Base-by-base conservation (phyloP, 1,284 basidiomycete species). In the Moniliophthora roreri region DNA sequence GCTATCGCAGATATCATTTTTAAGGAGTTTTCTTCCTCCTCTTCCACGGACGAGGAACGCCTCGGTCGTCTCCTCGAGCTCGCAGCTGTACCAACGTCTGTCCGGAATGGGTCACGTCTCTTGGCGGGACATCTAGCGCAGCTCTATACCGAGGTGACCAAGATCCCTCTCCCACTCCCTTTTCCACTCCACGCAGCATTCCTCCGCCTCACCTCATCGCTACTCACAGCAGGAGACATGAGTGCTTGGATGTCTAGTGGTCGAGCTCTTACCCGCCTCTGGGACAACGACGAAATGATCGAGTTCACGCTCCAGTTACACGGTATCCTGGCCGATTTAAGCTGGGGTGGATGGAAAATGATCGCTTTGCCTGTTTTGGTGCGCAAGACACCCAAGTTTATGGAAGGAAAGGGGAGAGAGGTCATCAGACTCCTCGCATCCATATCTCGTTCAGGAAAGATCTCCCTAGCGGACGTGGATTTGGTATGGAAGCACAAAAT, bases 311-410 rank as follows among this genome's bases (percentile, higher is more conserved):
- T 83, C 13, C 74, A 76, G 35, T 67, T 91, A 10, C 76, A 80
- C 26, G 83, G 82, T 1, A 70, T 77, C 2, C 74, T 91, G 7
- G 76, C 81, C 1, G 83, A 87, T 47, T 64, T 85, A 8, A 75
- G 73, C 1, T 91, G 89, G 87, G 81, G 80, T 32, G 89, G 87
- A 1, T 90, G 88, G 86, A 87, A 81, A 60, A 70, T 82, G 35
- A 66, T 90, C 21, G 84, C 79, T 20, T 63, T 84, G 1, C 84
- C 87, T 1, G 67, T 76, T 15, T 63, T 89, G 20, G 60, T 82
- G 21, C 81, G 81, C 60, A 70, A 72, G 34, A 79, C 79, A 0
- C 67, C 72, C 1, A 72, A 72, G 47, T 61, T 82, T 20, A 63
- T 86, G 11, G 68, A 79, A 20, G 55, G 54, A 2, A 69, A 78